A percentile compares a stretch with the other conserved stretches of the same genome.
These are phyloP conservation scores for Pythium rhizo-oryzae DNA, from an alignment of 352 stramenopile species.

Conservation along the genomic window DNA sequence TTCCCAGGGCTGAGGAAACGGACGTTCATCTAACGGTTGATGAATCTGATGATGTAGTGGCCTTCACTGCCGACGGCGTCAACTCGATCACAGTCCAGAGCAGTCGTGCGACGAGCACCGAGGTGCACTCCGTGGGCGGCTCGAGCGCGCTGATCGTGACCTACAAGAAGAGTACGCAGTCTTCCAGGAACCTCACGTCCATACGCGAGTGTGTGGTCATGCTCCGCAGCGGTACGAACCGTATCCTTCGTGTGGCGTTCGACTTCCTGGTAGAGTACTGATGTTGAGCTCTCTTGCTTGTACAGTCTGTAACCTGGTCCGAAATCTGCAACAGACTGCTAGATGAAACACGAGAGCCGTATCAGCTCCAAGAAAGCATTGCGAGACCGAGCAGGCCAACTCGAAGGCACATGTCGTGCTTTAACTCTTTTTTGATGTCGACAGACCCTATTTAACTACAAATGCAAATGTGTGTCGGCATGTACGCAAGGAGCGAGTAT, in stretches of 20 bases:
- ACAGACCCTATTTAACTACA: slow-evolving; percentile 11
- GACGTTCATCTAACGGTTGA: too few species aligned
- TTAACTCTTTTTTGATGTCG: not conserved
- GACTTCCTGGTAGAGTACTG: not conserved
- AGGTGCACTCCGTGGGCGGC: slow-evolving; percentile 84
- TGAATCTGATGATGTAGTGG: slow-evolving; percentile 49
- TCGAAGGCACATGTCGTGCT: too few species aligned
- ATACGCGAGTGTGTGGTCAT: slow-evolving; percentile 84
- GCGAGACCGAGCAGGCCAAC: too few species aligned
- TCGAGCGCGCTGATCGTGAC: slow-evolving; percentile 83
- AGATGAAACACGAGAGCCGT: slow-evolving; percentile 31
- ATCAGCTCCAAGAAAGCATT: not conserved
- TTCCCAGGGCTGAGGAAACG: not conserved
- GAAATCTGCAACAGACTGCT: slow-evolving; percentile 66
- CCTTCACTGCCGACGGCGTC: slow-evolving; percentile 75
- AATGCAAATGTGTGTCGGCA: not conserved
- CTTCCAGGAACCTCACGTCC: slow-evolving; percentile 64
- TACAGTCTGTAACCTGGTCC: slow-evolving; percentile 65
- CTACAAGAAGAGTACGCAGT: slow-evolving; percentile 81
- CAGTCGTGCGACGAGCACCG: slow-evolving; percentile 81
- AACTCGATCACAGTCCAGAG: slow-evolving; percentile 90
- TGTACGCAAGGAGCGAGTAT: not conserved
- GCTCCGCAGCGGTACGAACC: slow-evolving; percentile 75
- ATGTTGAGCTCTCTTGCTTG: not conserved
- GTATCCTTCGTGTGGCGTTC: not conserved